A percentile compares a stretch with the other conserved stretches of the same genome.
Conservation (phyloP, 2,329 filamentous ascomycete genomes). For the Sclerotinia sclerotiorum region DNA sequence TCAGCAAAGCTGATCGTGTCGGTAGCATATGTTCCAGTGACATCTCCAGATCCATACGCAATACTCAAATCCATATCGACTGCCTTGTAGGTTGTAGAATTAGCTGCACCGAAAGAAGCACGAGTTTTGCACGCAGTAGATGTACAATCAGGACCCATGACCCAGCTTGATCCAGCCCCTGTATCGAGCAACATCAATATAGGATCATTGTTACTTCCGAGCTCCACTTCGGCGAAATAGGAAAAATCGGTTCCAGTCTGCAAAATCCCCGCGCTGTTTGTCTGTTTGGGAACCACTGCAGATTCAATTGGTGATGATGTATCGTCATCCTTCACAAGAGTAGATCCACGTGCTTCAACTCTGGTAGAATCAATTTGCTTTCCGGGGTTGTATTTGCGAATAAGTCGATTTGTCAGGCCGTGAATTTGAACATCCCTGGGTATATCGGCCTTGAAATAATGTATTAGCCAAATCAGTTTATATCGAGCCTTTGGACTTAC, state of each 20-base stretch:
- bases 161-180: slow-evolving; percentile 74
- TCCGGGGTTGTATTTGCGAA: slow-evolving; percentile 33
- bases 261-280: slow-evolving; percentile 55
- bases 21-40: slow-evolving; percentile 63
- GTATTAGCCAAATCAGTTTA: slow-evolving; percentile 12
- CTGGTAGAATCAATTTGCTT: slow-evolving; percentile 19
- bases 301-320: slow-evolving; percentile 28
- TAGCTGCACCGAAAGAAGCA: slow-evolving; percentile 63
- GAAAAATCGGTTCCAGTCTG: slow-evolving; percentile 67
- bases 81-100: slow-evolving; percentile 63
- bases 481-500: slow-evolving; percentile 24
- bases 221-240: slow-evolving; percentile 58
- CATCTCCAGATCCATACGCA: slow-evolving; percentile 74
- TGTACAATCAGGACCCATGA: slow-evolving; percentile 71
- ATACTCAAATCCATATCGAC: slow-evolving; percentile 60
- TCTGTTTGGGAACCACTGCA: slow-evolving; percentile 44
- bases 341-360: slow-evolving; percentile 18
- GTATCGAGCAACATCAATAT: slow-evolving; percentile 66
- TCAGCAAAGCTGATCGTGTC: slow-evolving; percentile 69
- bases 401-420: slow-evolving; percentile 30
- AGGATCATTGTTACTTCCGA: slow-evolving; percentile 56
- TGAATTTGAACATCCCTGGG: slow-evolving; percentile 30
- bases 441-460: slow-evolving; percentile 21
- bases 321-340: slow-evolving; percentile 32
- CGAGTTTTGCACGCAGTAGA: slow-evolving; percentile 67